These are phyloP conservation scores for Kockiozyma suomiensis DNA, from an alignment of 805 yeast genomes.

Conservation along the genomic window DNA sequence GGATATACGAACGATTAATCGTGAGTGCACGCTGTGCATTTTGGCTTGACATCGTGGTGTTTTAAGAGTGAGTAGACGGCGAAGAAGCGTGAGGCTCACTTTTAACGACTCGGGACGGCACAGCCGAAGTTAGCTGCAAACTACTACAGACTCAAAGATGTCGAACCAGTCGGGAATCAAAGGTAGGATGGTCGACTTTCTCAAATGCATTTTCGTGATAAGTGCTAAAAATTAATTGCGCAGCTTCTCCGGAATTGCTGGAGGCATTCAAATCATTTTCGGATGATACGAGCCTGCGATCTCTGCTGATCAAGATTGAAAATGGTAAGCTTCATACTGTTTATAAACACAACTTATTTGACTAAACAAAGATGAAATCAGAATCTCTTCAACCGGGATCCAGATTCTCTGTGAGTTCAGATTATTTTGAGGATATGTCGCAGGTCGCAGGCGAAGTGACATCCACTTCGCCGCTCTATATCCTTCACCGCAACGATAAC, in stretches of 20 bases:
- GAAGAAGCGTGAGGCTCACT: slow-evolving; percentile 1
- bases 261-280: slow-evolving; percentile 50
- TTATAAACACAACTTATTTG: neutral
- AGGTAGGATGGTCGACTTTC: neutral
- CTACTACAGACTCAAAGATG: slow-evolving; percentile 46
- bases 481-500: slow-evolving; percentile 46
- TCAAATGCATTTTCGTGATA: slow-evolving; percentile 33
- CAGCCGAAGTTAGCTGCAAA: neutral
- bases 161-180: slow-evolving; percentile 68
- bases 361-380: neutral
- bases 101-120: neutral
- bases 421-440: slow-evolving; percentile 46
- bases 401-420: slow-evolving; percentile 40
- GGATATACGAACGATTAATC: slow-evolving; percentile 20
- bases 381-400: slow-evolving; percentile 43
- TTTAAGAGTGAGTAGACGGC: neutral
- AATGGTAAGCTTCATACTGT: slow-evolving; percentile 36
- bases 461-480: slow-evolving; percentile 52
- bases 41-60: slow-evolving; percentile 5
- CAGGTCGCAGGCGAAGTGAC: slow-evolving; percentile 42
- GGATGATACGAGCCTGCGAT: slow-evolving; percentile 40
- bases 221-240: slow-evolving; percentile 21
- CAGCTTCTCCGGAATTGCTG: slow-evolving; percentile 51
- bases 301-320: slow-evolving; percentile 46
- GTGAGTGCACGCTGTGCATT: slow-evolving; percentile 18